Evolutionary conservation across 2,329 filamentous ascomycete species (phyloP).

Genomic region (Aspergillus aculeatus): DNA sequence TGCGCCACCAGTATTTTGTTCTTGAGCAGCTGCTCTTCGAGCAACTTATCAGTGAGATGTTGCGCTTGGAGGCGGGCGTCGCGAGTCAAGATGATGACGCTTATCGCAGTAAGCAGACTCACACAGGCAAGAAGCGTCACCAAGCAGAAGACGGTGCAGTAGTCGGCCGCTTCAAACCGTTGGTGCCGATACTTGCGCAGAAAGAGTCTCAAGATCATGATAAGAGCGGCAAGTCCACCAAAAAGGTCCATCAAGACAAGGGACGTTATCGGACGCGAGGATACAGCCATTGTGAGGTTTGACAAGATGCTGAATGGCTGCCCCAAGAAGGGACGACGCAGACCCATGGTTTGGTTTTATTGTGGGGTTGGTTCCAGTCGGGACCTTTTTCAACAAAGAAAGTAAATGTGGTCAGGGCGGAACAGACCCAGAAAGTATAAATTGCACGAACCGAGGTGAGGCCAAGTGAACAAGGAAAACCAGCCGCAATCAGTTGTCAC

Average conservation of each 20-base stretch:
- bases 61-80: neutral
- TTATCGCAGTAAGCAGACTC: neutral
- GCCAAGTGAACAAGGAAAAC: neutral
- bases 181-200: constrained; percentile 13
- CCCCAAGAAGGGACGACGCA: neutral
- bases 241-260: constrained; percentile 9
- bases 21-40: constrained; percentile 5
- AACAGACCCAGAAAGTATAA: neutral
- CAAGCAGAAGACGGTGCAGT: constrained; percentile 13
- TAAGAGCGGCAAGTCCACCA: constrained; percentile 6
- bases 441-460: neutral
- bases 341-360: neutral
- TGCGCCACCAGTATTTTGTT: constrained; percentile 7
- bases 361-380: neutral
- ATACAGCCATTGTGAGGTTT: constrained; percentile 1
- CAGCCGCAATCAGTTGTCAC: neutral
- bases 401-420: neutral
- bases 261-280: neutral
- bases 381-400: neutral
- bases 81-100: constrained; percentile 6
- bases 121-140: constrained; percentile 5
- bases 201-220: constrained; percentile 12
- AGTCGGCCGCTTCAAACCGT: constrained; percentile 15
- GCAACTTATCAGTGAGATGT: neutral
- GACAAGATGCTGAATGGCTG: neutral